phyloP scores from a whole-genome alignment of 2,329 filamentous ascomycete species.

The Aplosporella prunicola region DNA sequence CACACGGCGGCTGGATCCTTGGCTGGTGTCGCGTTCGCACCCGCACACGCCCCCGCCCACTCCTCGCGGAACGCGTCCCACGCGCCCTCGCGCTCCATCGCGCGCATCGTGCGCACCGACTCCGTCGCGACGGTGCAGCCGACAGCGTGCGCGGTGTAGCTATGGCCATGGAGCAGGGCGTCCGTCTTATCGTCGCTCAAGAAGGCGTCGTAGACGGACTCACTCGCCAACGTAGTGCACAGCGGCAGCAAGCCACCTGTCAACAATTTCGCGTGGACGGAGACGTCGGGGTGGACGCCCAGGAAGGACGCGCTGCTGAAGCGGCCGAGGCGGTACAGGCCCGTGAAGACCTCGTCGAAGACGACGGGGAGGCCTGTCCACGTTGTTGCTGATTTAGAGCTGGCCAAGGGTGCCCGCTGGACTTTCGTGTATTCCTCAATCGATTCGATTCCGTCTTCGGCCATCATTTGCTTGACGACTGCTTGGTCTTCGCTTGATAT shows the following conservation, averaged over 20 bases:
- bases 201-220: slow-evolving; percentile 65
- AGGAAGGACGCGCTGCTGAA: slow-evolving; percentile 64
- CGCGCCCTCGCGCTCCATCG: slow-evolving; percentile 45
- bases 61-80: slow-evolving; percentile 49
- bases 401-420: no score
- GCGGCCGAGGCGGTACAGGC: slow-evolving; percentile 69
- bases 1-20: neutral
- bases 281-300: slow-evolving; percentile 59
- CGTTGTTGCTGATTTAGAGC: no score
- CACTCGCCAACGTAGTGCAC: slow-evolving; percentile 64
- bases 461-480: no score
- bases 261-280: slow-evolving; percentile 73
- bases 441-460: no score
- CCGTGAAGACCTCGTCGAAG: slow-evolving; percentile 83
- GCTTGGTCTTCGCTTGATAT: no score
- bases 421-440: no score
- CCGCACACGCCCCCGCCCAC: slow-evolving; percentile 29
- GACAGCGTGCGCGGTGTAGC: slow-evolving; percentile 75
- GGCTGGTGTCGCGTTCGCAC: neutral
- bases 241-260: slow-evolving; percentile 73
- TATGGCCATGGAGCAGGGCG: slow-evolving; percentile 73
- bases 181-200: slow-evolving; percentile 64
- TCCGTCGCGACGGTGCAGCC: slow-evolving; percentile 71
- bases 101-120: slow-evolving; percentile 50
- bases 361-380: slow-evolving; percentile 73